phyloP scores from a whole-genome alignment of 306 rosid species.

The Fragaria iinumae region DNA sequence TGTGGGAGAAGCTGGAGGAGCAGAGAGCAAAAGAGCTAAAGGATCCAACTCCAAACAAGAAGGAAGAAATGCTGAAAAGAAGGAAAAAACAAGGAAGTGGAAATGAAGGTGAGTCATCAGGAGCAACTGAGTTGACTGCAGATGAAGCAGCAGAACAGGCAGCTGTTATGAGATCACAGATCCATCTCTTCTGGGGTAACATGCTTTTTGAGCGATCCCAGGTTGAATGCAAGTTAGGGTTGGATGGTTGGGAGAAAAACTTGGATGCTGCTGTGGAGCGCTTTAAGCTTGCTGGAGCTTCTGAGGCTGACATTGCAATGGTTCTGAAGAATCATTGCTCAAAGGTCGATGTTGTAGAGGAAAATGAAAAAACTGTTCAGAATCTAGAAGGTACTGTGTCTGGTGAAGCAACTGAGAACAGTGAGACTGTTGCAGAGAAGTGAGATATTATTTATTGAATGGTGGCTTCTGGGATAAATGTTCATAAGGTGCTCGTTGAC shows the following conservation, averaged over 20 bases:
- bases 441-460: slow-evolving; percentile 19
- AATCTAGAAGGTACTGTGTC: slow-evolving; percentile 20
- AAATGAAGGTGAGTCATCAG: slow-evolving; percentile 59
- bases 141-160: slow-evolving; percentile 97
- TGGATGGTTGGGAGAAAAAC: slow-evolving; percentile 74
- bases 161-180: slow-evolving; percentile 91
- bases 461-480: slow-evolving; percentile 26
- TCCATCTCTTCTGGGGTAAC: slow-evolving; percentile 97
- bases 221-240: slow-evolving; percentile 79
- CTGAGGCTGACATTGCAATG: slow-evolving; percentile 68
- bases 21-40: slow-evolving; percentile 77
- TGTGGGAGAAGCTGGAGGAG: slow-evolving; percentile 98
- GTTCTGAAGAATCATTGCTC: slow-evolving; percentile 92
- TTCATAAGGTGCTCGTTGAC: slow-evolving; percentile 6
- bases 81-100: slow-evolving; percentile 64
- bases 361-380: slow-evolving; percentile 47
- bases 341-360: slow-evolving; percentile 59
- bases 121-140: slow-evolving; percentile 54
- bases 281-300: slow-evolving; percentile 94
- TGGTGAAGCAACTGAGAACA: slow-evolving; percentile 32
- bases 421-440: slow-evolving; percentile 31
- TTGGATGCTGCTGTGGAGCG: slow-evolving; percentile 83
- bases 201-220: slow-evolving; percentile 97
- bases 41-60: slow-evolving; percentile 81
- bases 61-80: slow-evolving; percentile 72